Evolutionary conservation across 768 basidiomycete species (phyloP).

Genomic region (Clitopilus passeckerianus): DNA sequence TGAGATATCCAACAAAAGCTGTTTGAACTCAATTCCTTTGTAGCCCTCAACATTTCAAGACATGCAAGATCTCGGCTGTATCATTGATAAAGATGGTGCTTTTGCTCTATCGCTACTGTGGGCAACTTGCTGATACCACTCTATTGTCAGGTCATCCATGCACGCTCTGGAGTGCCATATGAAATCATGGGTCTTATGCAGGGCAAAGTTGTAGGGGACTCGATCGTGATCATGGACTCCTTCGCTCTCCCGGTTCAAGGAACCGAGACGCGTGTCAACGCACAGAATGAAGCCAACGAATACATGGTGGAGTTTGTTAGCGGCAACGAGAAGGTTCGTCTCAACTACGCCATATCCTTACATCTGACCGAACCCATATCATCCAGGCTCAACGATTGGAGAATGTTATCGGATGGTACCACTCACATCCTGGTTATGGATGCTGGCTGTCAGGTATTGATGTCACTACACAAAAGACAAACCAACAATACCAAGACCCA

Average conservation of each 20-base stretch:
- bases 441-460: constrained; percentile 99
- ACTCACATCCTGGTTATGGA: constrained; percentile 98
- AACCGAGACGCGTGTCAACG: constrained; percentile 97
- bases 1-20: constrained; percentile 2
- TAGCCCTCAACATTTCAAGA: constrained; percentile 79
- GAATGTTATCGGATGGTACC: constrained; percentile 95
- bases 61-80: constrained; percentile 92
- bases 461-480: constrained; percentile 93
- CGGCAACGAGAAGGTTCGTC: constrained; percentile 69
- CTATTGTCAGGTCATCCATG: constrained; percentile 84
- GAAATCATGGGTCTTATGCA: constrained; percentile 99
- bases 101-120: constrained; percentile 1
- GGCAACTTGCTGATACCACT: background rate
- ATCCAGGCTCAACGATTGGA: constrained; percentile 75
- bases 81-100: constrained; percentile 92
- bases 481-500: constrained; percentile 93
- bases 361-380: constrained; percentile 1
- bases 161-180: constrained; percentile 93
- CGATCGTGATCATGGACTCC: constrained; percentile 88
- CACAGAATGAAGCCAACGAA: constrained; percentile 91
- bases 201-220: constrained; percentile 81
- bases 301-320: constrained; percentile 96
- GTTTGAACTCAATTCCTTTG: background rate
- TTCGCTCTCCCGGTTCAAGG: constrained; percentile 97
- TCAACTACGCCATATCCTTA: background rate